Conservation (phyloP, 2,329 filamentous ascomycete genomes). For the Aspergillus sp. region DNA sequence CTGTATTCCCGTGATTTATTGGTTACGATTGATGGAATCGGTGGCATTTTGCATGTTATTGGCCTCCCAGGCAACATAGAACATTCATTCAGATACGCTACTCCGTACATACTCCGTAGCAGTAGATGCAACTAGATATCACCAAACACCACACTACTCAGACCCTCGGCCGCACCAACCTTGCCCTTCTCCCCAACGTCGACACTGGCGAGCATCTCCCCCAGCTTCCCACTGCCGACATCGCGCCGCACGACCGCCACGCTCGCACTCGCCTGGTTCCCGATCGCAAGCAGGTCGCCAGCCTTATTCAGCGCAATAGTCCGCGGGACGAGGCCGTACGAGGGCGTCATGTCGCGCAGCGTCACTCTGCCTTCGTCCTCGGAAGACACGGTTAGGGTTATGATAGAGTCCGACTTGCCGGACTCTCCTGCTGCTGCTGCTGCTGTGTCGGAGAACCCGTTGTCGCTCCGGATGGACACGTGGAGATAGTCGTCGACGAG, state of each 20-base stretch:
- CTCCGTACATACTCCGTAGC: constrained; percentile 11
- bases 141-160: constrained; percentile 16
- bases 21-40: too few relatives aligned
- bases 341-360: constrained; percentile 51
- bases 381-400: constrained; percentile 6
- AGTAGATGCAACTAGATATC: too few relatives aligned
- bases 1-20: too few relatives aligned
- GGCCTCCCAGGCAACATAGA: neutral
- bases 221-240: constrained; percentile 50
- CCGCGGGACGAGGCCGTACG: constrained; percentile 58
- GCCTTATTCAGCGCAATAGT: constrained; percentile 60
- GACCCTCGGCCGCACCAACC: constrained; percentile 18
- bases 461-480: constrained; percentile 26
- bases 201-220: constrained; percentile 26
- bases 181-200: constrained; percentile 22
- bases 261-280: constrained; percentile 52
- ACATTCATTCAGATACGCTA: neutral
- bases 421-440: too few relatives aligned
- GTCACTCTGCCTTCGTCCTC: constrained; percentile 53
- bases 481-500: constrained; percentile 18
- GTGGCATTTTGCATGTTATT: neutral
- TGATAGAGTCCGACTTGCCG: too few relatives aligned
- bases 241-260: constrained; percentile 53
- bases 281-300: constrained; percentile 58
- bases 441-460: constrained; percentile 15